phyloP scores from a whole-genome alignment of 1,139 yeast species.

The Protomyces inundatus region DNA sequence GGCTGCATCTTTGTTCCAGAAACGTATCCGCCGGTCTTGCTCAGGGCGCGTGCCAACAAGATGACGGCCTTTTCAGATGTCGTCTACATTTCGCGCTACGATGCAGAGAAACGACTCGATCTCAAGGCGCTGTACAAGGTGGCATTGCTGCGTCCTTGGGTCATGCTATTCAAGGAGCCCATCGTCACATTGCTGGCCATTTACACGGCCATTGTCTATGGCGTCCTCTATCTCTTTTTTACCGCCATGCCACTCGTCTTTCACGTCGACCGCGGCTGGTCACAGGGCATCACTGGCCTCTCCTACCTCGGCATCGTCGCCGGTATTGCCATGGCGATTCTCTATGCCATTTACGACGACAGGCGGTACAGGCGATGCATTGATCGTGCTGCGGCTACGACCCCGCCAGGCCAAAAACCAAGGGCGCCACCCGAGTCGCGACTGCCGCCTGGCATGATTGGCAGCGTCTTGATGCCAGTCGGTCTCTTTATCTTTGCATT shows the following conservation, averaged over 20 bases:
- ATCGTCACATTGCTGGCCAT: slow-evolving; percentile 32
- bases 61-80: slow-evolving; percentile 37
- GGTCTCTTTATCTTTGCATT: slow-evolving; percentile 79
- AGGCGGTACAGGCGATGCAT: not conserved
- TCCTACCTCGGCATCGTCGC: slow-evolving; percentile 70
- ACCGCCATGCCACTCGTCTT: slow-evolving; percentile 64
- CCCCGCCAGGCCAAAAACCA: slow-evolving; percentile 40
- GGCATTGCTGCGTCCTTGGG: slow-evolving; percentile 19
- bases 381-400: not conserved
- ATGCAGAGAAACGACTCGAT: slow-evolving; percentile 22
- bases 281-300: slow-evolving; percentile 66
- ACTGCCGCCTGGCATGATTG: slow-evolving; percentile 66
- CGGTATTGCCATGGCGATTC: slow-evolving; percentile 53
- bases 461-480: slow-evolving; percentile 60
- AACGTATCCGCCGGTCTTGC: slow-evolving; percentile 81
- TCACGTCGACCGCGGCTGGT: slow-evolving; percentile 63
- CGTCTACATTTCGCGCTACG: slow-evolving; percentile 3
- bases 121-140: slow-evolving; percentile 10
- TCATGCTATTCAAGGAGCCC: slow-evolving; percentile 21
- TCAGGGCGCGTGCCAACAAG: slow-evolving; percentile 63
- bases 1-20: slow-evolving; percentile 62
- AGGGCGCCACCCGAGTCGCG: slow-evolving; percentile 74
- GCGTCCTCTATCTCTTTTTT: slow-evolving; percentile 64
- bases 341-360: not conserved
- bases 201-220: slow-evolving; percentile 51